These are phyloP conservation scores for Exophiala bonariae DNA, from an alignment of 2,329 filamentous ascomycete species.

Conservation along the genomic window DNA sequence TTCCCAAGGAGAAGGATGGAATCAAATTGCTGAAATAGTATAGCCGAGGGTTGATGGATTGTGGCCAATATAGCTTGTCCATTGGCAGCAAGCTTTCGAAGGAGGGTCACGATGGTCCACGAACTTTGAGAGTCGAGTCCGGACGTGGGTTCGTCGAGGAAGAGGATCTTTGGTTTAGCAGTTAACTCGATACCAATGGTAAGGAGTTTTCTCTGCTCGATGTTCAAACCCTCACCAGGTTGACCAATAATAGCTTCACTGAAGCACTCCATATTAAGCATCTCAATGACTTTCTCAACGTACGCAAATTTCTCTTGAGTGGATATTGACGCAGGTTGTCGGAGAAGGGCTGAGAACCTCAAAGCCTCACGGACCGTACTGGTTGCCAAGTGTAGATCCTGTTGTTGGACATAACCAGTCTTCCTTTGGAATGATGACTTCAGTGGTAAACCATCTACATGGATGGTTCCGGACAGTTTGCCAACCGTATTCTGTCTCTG, in stretches of 20 bases:
- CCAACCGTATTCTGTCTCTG: constrained; percentile 55
- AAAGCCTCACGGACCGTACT: constrained; percentile 70
- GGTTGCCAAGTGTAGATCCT: constrained; percentile 65
- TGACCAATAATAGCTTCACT: constrained; percentile 86
- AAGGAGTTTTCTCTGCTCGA: constrained; percentile 68
- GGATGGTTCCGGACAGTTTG: constrained; percentile 64
- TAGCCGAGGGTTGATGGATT: constrained; percentile 88
- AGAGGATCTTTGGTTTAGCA: constrained; percentile 82
- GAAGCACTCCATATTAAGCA: constrained; percentile 85
- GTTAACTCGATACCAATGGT: constrained; percentile 93
- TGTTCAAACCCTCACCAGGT: constrained; percentile 70
- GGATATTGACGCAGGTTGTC: constrained; percentile 73
- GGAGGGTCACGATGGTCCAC: constrained; percentile 80
- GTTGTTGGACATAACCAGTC: constrained; percentile 68
- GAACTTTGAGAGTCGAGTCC: constrained; percentile 88
- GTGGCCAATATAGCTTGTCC: constrained; percentile 90
- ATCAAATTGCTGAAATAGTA: constrained; percentile 83
- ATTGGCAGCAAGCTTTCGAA: constrained; percentile 81
- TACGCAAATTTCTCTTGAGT: constrained; percentile 76
- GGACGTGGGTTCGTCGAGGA: constrained; percentile 89
- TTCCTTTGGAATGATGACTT: constrained; percentile 36
- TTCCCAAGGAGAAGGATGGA: constrained; percentile 61
- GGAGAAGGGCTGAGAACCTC: constrained; percentile 78
- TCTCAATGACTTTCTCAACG: constrained; percentile 82
- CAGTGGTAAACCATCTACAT: constrained; percentile 56